Conservation (phyloP, 805 yeast species). For the Candida cerambycidarum region DNA sequence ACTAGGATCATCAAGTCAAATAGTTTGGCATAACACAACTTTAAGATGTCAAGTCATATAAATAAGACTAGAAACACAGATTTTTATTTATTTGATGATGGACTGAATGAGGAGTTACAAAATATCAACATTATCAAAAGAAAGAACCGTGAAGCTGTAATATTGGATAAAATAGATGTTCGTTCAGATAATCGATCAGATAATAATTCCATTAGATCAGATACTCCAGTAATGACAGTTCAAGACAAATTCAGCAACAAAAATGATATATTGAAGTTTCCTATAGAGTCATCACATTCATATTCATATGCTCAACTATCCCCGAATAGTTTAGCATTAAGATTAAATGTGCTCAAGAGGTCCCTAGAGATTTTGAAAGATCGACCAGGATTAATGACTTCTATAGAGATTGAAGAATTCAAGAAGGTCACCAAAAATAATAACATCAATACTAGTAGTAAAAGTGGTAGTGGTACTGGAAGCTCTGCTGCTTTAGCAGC, state of each 20-base stretch:
- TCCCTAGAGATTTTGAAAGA: slow-evolving; percentile 72
- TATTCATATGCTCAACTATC: slow-evolving; percentile 82
- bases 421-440: slow-evolving; percentile 1
- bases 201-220: slow-evolving; percentile 10
- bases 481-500: slow-evolving; percentile 50
- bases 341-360: slow-evolving; percentile 71
- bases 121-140: slow-evolving; percentile 5
- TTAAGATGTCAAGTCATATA: not conserved
- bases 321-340: slow-evolving; percentile 74
- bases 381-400: slow-evolving; percentile 50
- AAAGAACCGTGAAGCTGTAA: slow-evolving; percentile 6
- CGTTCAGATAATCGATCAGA: not conserved
- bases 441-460: not conserved
- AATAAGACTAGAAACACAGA: not conserved
- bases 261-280: slow-evolving; percentile 56
- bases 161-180: slow-evolving; percentile 1
- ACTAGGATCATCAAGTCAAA: not conserved
- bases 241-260: slow-evolving; percentile 13
- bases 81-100: slow-evolving; percentile 11
- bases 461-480: slow-evolving; percentile 25
- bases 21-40: not conserved
- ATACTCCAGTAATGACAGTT: slow-evolving; percentile 16
- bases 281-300: slow-evolving; percentile 79
- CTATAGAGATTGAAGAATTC: slow-evolving; percentile 16
- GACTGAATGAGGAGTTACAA: slow-evolving; percentile 5